Evolutionary conservation across 2,329 filamentous ascomycete genomes (phyloP), one percentile per base, ranked within the genome.

Genomic region (Stylonectria norvegica): DNA sequence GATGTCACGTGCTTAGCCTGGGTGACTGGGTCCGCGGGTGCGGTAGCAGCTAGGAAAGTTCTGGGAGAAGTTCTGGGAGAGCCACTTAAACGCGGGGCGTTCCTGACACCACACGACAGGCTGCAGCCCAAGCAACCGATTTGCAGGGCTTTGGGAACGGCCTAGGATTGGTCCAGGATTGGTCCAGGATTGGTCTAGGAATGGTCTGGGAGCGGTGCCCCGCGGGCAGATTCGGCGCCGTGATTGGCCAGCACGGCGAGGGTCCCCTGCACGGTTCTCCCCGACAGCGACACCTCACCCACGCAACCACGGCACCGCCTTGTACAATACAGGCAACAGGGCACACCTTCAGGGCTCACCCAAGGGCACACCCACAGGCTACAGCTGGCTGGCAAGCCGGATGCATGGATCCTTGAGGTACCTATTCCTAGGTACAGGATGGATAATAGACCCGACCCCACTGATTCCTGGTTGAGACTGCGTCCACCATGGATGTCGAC

Each of bases 81-180:
- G 47, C 59, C 55, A 58, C 52, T 56, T 52, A 56, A 57, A 58
- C 55, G 62, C 56, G 60, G 61, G 61, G 58, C 59, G 61, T 64
- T 62, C 61, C 61, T 64, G 61, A 55, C 60, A 60, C 51, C 48
- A 49, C 44, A 47, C 48, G 38, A 51, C 51, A 55, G 48, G 55
- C 58, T 61, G 60, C 58, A 60, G 53, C 51, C 52, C 53, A 57
- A 60, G 60, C 58, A 60, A 52, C 51, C 52, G 54, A 57, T 61
- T 56, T 59, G 48, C 51, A 58, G 56, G 57, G 52, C 56, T 51
- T 41, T 40, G 43, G 42, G 38, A 54, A 43, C 15, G 22, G 7
- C 12, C 22, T 25, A 12, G 22, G 22, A 25, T 7, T 25, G 22
- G 22, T 25, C 22, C 12, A 42, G 42, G 39, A 54, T 43, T 55